phyloP scores from a whole-genome alignment of 2,329 filamentous ascomycete genomes.

The Aspergillaceae sp. region DNA sequence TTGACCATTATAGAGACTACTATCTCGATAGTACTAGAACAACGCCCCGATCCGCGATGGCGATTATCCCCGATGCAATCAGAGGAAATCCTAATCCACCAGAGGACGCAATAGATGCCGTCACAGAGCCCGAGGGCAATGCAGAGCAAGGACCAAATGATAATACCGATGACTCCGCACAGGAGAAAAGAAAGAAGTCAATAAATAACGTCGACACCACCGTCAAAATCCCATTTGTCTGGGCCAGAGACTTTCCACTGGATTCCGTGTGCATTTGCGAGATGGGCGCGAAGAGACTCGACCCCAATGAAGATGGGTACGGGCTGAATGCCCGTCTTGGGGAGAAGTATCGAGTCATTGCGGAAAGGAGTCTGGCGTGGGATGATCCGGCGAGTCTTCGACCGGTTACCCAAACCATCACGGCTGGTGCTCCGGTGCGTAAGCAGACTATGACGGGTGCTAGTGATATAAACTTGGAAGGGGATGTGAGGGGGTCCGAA shows the following conservation, averaged over 20 bases:
- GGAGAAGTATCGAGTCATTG: slow-evolving; percentile 47
- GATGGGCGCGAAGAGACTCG: slow-evolving; percentile 71
- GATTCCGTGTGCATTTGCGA: slow-evolving; percentile 68
- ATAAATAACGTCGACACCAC: neutral
- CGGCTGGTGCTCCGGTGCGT: neutral
- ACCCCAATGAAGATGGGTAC: slow-evolving; percentile 34
- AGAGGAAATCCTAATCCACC: neutral
- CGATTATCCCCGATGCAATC: neutral
- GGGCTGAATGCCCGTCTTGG: slow-evolving; percentile 40
- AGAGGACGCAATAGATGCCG: neutral
- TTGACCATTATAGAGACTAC: slow-evolving; percentile 28
- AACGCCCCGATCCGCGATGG: slow-evolving; percentile 8
- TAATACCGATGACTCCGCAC: neutral
- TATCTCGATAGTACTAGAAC: slow-evolving; percentile 20
- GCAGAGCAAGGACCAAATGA: no score
- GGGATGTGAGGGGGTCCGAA: neutral
- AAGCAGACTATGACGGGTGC: no score
- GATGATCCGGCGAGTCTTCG: no score
- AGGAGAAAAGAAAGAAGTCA: neutral
- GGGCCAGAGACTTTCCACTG: slow-evolving; percentile 61
- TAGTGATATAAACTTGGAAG: neutral
- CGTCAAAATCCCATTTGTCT: slow-evolving; percentile 44
- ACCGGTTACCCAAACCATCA: neutral
- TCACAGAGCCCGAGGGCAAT: no score
- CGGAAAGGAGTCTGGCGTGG: slow-evolving; percentile 23